Evolutionary conservation across 139 green algal species (phyloP), one percentile per base, ranked within the genome.

Genomic region (Choricystis sp.): DNA sequence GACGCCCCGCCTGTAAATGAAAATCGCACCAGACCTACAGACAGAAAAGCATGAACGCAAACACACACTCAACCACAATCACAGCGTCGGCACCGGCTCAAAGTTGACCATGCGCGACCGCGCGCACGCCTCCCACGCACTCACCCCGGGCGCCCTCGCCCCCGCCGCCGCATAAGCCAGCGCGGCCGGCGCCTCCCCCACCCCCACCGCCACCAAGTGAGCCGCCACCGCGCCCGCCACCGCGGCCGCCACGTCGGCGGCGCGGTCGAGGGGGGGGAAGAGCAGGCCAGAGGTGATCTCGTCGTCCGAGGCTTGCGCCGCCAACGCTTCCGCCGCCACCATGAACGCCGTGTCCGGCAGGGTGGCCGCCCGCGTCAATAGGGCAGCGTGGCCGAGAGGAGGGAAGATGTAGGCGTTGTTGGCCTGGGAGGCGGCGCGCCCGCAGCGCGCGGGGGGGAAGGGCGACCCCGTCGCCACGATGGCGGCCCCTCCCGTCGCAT

Each of bases 321-420:
- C 76, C 28, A 96, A 74, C 29, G 63, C 40, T 66, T 94, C 77
- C 1, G 86, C 86, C 0, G 82, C 79, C 23, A 76, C 62, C 62
- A 94, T 58, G 74, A 94, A 88, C 61, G 86, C 86, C 49, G 73
- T 60, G 64, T 93, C 84, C 3, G 75, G 80, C 30, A 94, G 80
- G 59, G 74, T 64, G 22, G 49, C 61, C 1, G 78, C 76, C 5
- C 60, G 49, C 24, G 74, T 77, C 26, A 92, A 67, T 31, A 81
- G 77, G 1, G 79, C 79, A 2, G 82, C 85, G 56, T 86, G 74
- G 19, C 83, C 85, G 1, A 93, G 49, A 0, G 78, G 82, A 1
- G 84, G 84, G 71, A 91, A 91, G 22, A 92, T 68, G 31, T 84
- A 87, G 61, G 87, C 83, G 66, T 94, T 94, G 75, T 94, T 94